These are phyloP conservation scores for Fusarium sp. DNA, from an alignment of 2,329 filamentous ascomycete species.

Conservation along the genomic window DNA sequence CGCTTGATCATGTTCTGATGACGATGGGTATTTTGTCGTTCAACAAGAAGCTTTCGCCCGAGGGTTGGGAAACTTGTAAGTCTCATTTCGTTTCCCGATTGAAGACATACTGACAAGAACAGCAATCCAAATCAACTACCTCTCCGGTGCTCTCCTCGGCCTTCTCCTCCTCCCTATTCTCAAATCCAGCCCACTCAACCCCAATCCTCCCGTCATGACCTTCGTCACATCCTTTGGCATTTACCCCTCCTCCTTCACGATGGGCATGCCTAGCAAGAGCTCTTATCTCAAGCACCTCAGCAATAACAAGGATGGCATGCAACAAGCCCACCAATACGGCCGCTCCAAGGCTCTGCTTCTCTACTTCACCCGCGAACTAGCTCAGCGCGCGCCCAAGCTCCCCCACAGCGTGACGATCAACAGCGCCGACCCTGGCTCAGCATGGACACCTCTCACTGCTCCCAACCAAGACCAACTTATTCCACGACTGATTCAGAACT, in stretches of 20 bases:
- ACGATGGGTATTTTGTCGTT: constrained; percentile 54
- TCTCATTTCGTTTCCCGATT: too few relatives aligned
- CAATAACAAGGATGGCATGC: constrained; percentile 52
- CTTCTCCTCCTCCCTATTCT: constrained; percentile 50
- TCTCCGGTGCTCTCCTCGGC: constrained; percentile 50
- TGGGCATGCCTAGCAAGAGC: constrained; percentile 48
- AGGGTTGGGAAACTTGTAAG: constrained; percentile 54
- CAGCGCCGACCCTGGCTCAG: constrained; percentile 53
- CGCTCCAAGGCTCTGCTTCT: constrained; percentile 53
- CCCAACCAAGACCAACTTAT: constrained; percentile 52
- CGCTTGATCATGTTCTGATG: constrained; percentile 52
- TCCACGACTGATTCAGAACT: constrained; percentile 53
- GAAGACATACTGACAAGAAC: neutral
- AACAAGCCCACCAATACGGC: constrained; percentile 53
- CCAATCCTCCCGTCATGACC: constrained; percentile 51
- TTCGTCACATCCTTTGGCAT: constrained; percentile 54
- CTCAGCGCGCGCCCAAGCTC: constrained; percentile 41
- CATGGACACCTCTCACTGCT: constrained; percentile 53
- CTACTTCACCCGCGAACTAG: constrained; percentile 53
- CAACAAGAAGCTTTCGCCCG: constrained; percentile 50
- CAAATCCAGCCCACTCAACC: constrained; percentile 49
- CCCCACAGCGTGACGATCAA: constrained; percentile 50
- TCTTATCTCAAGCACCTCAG: constrained; percentile 52
- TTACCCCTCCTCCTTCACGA: constrained; percentile 53
- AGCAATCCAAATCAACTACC: constrained; percentile 53